Evolutionary conservation across 345 rosid genomes (phyloP), one percentile per base, ranked within the genome.

Genomic region (Toxicodendron radicans): DNA sequence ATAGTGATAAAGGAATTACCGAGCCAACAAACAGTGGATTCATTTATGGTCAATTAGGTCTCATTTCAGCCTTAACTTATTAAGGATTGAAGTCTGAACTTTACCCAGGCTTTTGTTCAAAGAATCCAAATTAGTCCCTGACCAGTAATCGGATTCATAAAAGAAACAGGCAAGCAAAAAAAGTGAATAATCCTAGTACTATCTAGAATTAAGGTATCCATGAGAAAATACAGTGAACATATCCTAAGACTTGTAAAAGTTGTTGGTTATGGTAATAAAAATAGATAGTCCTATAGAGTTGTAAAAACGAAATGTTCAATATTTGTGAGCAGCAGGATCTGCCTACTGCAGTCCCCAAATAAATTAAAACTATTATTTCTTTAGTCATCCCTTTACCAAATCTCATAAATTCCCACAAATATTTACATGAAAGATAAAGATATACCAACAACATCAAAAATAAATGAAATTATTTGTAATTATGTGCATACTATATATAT

Each of bases 181-280:
- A 43, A 10, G 11, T 7, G 41, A 14, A 67, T 65, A 24, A 10
- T 49, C 70, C 56, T 45, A 14, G 18, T 53, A 54, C 63, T 38
- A 49, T 35, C 32, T 2, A 38, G 14, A 70, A 38, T 27, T 46
- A 71, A 71, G 56, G 32, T 46, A 58, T 71, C 41, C 66, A 71
- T n/a, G 17, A 58, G 38, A 24, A 35, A 71, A 58, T 27, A 71
- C 18, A 27, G 38, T 33, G 14, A 61, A 69, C 9, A 14, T 38
- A 43, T 21, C 48, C 27, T 7, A 9, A 7, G 21, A 71, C 21
- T 24, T 8, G 23, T 46, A 58, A 46, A 46, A 59, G 54, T 35
- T 9, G 24, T 23, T 43, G 21, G 27, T 66, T 21, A 10, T 45
- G 46, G 45, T 18, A 30, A 38, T 38, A 33, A 60, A 71, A 71